Evolutionary conservation across 257 asterid genomes (phyloP).

Genomic region (Solanum habrochaites): DNA sequence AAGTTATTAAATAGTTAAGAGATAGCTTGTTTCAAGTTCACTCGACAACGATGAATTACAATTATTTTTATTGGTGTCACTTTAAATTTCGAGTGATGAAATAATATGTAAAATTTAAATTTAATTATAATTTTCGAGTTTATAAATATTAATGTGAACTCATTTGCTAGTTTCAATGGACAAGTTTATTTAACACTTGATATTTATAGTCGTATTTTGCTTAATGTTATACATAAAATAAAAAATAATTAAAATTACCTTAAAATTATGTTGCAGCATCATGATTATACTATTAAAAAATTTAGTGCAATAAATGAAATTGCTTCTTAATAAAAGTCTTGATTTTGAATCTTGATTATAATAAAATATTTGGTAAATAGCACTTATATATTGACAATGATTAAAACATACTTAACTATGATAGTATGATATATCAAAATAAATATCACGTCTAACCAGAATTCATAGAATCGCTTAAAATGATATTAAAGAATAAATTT

Average conservation of each 20-base stretch:
- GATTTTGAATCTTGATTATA: neutral
- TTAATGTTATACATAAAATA: too few relatives aligned
- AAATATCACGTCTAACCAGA: neutral
- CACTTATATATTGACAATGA: neutral
- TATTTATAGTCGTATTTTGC: too few relatives aligned
- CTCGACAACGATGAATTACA: neutral
- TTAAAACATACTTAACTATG: too few relatives aligned
- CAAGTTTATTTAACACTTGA: too few relatives aligned
- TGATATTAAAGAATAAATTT: too few relatives aligned
- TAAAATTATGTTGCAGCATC: too few relatives aligned
- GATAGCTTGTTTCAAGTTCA: neutral
- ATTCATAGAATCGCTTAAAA: neutral
- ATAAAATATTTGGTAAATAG: neutral
- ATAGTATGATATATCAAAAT: neutral
- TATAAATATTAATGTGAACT: too few relatives aligned
- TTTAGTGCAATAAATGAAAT: too few relatives aligned
- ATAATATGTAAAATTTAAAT: neutral
- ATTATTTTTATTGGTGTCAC: neutral
- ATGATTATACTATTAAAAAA: too few relatives aligned
- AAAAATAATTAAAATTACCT: too few relatives aligned
- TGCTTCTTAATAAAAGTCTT: too few relatives aligned
- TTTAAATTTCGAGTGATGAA: neutral
- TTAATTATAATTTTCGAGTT: neutral
- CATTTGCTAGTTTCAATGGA: too few relatives aligned
- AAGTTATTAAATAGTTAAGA: neutral